Evolutionary conservation across 495 filamentous ascomycete genomes (phyloP).

Genomic region (Aspergillus sparsus): DNA sequence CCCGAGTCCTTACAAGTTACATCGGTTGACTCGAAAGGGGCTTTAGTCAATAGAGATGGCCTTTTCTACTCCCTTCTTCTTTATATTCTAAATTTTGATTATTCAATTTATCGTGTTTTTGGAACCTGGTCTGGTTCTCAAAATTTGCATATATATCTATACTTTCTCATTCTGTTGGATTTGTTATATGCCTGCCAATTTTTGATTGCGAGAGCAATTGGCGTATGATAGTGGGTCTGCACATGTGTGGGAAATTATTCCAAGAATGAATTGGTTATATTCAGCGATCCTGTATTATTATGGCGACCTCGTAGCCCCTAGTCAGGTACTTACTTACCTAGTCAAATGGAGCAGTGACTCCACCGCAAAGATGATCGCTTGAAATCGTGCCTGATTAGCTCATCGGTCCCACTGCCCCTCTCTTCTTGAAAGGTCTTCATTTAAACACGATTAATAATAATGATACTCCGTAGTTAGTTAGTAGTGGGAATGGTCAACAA

Average conservation of each 20-base stretch:
- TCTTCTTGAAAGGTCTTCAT: neutral
- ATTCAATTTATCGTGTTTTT: too few relatives aligned
- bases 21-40: too few relatives aligned
- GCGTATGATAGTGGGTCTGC: neutral
- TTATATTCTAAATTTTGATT: too few relatives aligned
- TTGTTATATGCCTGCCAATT: too few relatives aligned
- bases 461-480: neutral
- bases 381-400: constrained; percentile 10
- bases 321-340: neutral
- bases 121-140: neutral
- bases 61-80: too few relatives aligned
- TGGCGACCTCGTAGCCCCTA: neutral
- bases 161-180: neutral
- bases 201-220: too few relatives aligned
- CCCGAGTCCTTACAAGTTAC: too few relatives aligned
- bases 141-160: neutral
- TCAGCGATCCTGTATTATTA: constrained; percentile 3
- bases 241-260: constrained; percentile 2
- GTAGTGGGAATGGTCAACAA: neutral
- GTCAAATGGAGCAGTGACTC: neutral
- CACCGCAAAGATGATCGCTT: constrained; percentile 10
- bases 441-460: neutral
- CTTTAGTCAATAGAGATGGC: too few relatives aligned
- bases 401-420: constrained; percentile 3
- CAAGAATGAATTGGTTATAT: neutral